Conservation (phyloP, 1,139 yeast species). For the Debaryomyces subglobosus region DNA sequence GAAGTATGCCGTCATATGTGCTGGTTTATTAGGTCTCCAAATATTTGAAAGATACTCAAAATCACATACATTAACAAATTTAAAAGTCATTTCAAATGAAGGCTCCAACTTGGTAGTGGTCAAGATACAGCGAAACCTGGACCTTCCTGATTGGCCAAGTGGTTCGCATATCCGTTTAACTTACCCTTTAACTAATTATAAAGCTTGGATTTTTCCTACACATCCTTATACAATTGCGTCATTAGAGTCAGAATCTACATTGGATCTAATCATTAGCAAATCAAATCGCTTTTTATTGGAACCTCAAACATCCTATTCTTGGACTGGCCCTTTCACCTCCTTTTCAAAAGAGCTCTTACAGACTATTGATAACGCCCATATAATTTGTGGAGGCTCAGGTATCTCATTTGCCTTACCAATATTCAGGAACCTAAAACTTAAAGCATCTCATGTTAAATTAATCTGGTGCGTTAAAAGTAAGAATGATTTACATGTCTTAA, state of each 20-base stretch:
- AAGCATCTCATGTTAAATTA: conserved; percentile 21
- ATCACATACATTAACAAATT: conserved; percentile 12
- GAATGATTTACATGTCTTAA: conserved; percentile 46
- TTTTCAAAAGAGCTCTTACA: conserved; percentile 28
- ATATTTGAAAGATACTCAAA: conserved; percentile 23
- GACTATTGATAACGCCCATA: conserved; percentile 54
- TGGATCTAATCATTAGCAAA: conserved; percentile 31
- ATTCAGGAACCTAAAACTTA: conserved; percentile 35
- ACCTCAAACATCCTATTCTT: conserved; percentile 18
- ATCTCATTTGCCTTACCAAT: conserved; percentile 75
- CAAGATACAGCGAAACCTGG: conserved; percentile 25
- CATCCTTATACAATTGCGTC: conserved; percentile 44
- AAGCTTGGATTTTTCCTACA: conserved; percentile 34
- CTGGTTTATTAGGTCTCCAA: conserved; percentile 28
- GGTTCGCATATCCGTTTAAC: conserved; percentile 43
- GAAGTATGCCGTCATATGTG: conserved; percentile 22
- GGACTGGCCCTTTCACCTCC: conserved; percentile 35
- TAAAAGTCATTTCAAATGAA: conserved; percentile 16
- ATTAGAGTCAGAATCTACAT: conserved; percentile 17
- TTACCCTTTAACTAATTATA: conserved; percentile 17
- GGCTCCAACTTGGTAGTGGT: conserved; percentile 29
- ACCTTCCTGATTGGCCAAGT: conserved; percentile 33
- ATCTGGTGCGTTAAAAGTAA: conserved; percentile 58
- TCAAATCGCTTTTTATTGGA: conserved; percentile 21
- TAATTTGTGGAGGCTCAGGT: conserved; percentile 88